Percentiles rank a stretch among this genome's conserved stretches.
phyloP scores from a whole-genome alignment of 2,329 filamentous ascomycete species.

The Fusarium avenaceum region DNA sequence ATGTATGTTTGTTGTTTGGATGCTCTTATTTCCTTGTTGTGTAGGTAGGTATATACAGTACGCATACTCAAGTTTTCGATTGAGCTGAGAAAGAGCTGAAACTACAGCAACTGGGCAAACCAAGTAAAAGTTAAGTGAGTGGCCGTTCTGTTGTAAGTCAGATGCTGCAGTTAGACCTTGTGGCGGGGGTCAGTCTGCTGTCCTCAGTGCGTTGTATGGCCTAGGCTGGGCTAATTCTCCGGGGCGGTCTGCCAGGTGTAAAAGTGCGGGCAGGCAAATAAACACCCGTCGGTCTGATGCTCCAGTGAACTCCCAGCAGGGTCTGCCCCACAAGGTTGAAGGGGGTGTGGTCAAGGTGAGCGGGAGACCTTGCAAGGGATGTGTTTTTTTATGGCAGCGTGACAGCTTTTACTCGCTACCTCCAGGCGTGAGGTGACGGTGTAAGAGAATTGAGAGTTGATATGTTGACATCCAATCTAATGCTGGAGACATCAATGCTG shows the following conservation, averaged over 20 bases:
- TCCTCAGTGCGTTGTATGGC: not conserved
- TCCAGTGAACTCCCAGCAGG: constrained; percentile 31
- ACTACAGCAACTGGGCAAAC: not conserved
- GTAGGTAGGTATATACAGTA: constrained; percentile 10
- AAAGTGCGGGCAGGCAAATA: constrained; percentile 10
- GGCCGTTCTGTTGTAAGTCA: constrained; percentile 5
- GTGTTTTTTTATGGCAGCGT: constrained; percentile 41
- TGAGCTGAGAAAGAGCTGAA: not conserved
- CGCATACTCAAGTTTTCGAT: not conserved
- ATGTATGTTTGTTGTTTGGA: not conserved
- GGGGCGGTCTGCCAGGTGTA: constrained; percentile 22
- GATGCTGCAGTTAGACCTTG: constrained; percentile 10
- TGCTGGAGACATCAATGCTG: constrained; percentile 17
- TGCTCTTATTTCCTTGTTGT: constrained; percentile 8
- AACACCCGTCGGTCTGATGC: constrained; percentile 32
- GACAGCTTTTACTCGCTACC: constrained; percentile 39
- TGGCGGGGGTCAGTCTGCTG: not conserved
- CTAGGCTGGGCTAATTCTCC: constrained; percentile 6
- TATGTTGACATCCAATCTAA: constrained; percentile 34
- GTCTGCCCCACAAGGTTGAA: constrained; percentile 38
- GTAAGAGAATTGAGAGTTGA: constrained; percentile 42
- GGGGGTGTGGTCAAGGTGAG: constrained; percentile 44
- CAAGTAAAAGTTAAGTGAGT: not conserved
- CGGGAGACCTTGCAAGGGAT: constrained; percentile 40
- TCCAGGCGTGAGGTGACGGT: constrained; percentile 37